Evolutionary conservation across 1,284 basidiomycete genomes (phyloP), one percentile per base, ranked within the genome.

Genomic region (Rhodofomes roseus): DNA sequence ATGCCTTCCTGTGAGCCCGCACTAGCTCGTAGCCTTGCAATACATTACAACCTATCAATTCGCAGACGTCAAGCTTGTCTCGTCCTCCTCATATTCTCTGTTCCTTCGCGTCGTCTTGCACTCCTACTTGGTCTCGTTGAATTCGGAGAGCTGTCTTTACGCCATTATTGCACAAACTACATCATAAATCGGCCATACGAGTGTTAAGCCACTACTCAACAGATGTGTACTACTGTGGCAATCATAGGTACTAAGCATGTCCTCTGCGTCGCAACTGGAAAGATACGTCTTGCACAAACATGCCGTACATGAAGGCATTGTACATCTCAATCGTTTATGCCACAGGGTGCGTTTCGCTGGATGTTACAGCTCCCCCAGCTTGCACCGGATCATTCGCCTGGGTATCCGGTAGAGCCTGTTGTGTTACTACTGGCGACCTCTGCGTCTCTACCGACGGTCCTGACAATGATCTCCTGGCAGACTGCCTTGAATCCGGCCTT

Each of bases 1-100:
- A 67, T 67, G 66, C 29, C 60, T 59, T 29, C 58, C 43, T 20
- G 23, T 44, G 23, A 44, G 43, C 43, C 43, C 43, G 20, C 43
- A 23, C 7, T n/a, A 44, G 22, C 43, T 44, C 22, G 43, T 9
- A 6, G 20, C 22, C 23, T n/a, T 2, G 20, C n/a, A 23, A 40
- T 40, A 5, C 39, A 16, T 7, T 14, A 40, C 39, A 40, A 40
- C 16, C 14, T 40, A 20, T 40, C n/a, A n/a, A n/a, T n/a, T n/a
- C n/a, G n/a, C n/a, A n/a, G n/a, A n/a, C n/a, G n/a, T n/a, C n/a
- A n/a, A n/a, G n/a, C n/a, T n/a, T n/a, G n/a, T n/a, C n/a, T n/a
- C n/a, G n/a, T n/a, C n/a, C n/a, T n/a, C 37, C 16, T 39, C 37
- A 39, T 39, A 14, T 4, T 3, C 7, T 4, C 9, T 22, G 22